Conservation (phyloP, 1,284 basidiomycete genomes). For the Puccinia coronata region DNA sequence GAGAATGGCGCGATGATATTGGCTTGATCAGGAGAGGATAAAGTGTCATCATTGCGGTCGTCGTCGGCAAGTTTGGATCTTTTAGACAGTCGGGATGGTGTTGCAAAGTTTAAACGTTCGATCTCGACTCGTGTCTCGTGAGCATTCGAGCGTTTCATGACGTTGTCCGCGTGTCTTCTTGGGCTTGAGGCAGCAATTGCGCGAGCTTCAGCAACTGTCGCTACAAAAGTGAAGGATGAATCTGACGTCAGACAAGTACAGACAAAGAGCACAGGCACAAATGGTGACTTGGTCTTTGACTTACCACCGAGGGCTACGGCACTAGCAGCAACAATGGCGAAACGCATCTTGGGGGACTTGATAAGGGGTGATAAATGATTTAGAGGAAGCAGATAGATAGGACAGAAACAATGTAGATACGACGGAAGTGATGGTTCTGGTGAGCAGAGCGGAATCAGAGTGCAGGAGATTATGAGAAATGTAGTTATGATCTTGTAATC, state of each 20-base stretch:
- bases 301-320: slow-evolving; percentile 19
- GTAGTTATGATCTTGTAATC: neutral
- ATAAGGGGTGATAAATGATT: neutral
- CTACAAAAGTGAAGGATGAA: neutral
- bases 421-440: neutral
- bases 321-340: slow-evolving; percentile 22
- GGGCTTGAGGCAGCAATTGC: slow-evolving; percentile 13
- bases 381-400: neutral
- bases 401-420: no score
- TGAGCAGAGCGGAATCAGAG: neutral
- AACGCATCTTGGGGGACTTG: slow-evolving; percentile 15
- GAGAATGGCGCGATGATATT: neutral
- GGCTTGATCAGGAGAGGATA: neutral
- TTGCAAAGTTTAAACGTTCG: slow-evolving; percentile 14
- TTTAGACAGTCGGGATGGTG: slow-evolving; percentile 14
- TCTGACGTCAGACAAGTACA: neutral
- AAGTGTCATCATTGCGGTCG: neutral
- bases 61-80: slow-evolving; percentile 21
- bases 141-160: slow-evolving; percentile 11
- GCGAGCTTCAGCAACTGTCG: slow-evolving; percentile 11
- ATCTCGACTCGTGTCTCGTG: slow-evolving; percentile 17
- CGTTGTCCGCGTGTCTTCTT: neutral
- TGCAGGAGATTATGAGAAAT: neutral
- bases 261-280: neutral
- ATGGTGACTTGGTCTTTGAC: neutral